phyloP scores from a whole-genome alignment of 495 filamentous ascomycete species.

The Pseudevernia furfuracea region DNA sequence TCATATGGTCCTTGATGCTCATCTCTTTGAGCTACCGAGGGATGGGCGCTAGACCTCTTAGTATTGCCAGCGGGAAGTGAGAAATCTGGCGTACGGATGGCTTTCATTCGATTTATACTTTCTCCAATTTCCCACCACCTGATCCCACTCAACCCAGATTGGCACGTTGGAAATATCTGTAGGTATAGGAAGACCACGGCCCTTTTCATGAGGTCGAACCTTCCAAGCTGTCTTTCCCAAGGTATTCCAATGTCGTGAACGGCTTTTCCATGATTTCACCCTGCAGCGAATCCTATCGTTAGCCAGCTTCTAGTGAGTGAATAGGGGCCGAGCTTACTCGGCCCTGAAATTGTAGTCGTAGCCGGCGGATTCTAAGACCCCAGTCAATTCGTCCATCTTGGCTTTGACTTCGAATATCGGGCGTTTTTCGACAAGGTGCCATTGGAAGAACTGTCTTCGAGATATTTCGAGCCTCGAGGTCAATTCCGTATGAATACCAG shows the following conservation, averaged over 20 bases:
- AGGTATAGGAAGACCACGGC: not conserved
- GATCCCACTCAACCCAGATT: not conserved
- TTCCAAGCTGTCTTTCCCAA: not conserved
- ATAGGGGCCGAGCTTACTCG: not conserved
- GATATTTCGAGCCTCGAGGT: not conserved
- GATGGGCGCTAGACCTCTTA: not conserved
- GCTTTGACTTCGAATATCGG: not conserved
- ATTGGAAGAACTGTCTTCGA: not conserved
- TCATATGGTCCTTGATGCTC: not conserved
- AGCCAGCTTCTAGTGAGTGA: not conserved
- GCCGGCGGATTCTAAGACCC: not conserved
- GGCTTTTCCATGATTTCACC: not conserved
- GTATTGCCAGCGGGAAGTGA: not conserved
- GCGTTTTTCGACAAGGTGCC: constrained; percentile 1
- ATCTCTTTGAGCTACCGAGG: not conserved
- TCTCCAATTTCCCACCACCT: not conserved
- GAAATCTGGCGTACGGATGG: not conserved
- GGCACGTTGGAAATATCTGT: not conserved
- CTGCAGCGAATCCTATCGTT: not conserved
- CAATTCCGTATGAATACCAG: not conserved
- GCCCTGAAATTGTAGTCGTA: not conserved
- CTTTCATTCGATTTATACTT: no score
- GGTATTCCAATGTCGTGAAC: not conserved
- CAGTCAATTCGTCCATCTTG: constrained; percentile 3
- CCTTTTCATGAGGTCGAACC: not conserved